Evolutionary conservation across 1,139 yeast species (phyloP).

Genomic region (Diutina catenulata): DNA sequence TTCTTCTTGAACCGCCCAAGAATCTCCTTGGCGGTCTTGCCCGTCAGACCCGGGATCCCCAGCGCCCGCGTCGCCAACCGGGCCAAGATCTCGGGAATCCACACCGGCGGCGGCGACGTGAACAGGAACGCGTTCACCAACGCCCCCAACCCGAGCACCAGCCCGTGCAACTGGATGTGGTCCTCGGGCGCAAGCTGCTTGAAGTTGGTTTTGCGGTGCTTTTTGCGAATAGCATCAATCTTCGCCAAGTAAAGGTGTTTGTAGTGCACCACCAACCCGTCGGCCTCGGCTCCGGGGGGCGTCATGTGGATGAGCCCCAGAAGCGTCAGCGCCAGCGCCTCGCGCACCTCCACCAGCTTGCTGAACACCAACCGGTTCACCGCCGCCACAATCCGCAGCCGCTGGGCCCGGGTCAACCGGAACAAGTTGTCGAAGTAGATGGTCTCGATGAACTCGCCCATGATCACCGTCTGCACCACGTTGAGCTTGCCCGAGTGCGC

Average conservation of each 20-base stretch:
- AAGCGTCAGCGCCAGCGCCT: slow-evolving; percentile 61
- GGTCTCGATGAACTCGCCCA: slow-evolving; percentile 63
- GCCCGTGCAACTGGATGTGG: slow-evolving; percentile 57
- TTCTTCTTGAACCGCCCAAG: slow-evolving; percentile 83
- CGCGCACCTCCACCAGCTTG: slow-evolving; percentile 66
- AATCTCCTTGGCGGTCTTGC: slow-evolving; percentile 73
- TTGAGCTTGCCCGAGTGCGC: slow-evolving; percentile 30
- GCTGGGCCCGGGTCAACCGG: slow-evolving; percentile 37
- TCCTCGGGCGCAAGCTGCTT: slow-evolving; percentile 28
- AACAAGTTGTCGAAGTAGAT: slow-evolving; percentile 66
- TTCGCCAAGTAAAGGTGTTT: slow-evolving; percentile 16
- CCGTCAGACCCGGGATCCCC: slow-evolving; percentile 64
- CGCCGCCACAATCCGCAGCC: slow-evolving; percentile 37
- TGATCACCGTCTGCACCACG: slow-evolving; percentile 57
- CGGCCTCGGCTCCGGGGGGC: slow-evolving; percentile 47
- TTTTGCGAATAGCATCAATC: slow-evolving; percentile 22
- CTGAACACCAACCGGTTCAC: slow-evolving; percentile 48
- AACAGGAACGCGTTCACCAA: slow-evolving; percentile 86
- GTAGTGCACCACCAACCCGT: slow-evolving; percentile 17
- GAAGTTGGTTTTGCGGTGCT: slow-evolving; percentile 19
- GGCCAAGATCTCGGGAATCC: slow-evolving; percentile 75
- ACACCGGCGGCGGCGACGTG: slow-evolving; percentile 78
- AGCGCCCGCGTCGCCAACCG: slow-evolving; percentile 60
- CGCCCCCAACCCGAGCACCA: slow-evolving; percentile 84
- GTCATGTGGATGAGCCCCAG: slow-evolving; percentile 76